Evolutionary conservation across 116 monocot species (phyloP), one percentile per base, ranked within the genome.

Genomic region (Iris pallida): DNA sequence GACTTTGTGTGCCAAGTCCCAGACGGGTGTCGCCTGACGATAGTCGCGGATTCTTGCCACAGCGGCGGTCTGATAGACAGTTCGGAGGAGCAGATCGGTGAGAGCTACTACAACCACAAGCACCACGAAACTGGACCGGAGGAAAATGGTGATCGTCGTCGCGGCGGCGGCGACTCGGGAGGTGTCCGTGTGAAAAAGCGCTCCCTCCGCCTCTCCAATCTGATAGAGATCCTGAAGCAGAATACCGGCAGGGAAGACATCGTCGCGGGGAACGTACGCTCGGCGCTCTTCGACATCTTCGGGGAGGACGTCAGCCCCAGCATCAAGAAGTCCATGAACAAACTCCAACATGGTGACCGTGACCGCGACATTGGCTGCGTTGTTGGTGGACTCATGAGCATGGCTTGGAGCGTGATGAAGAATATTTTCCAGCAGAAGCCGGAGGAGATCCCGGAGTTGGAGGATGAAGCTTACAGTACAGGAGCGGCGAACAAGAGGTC

Each of bases 191-290:
- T 45, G 9, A 86, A 73, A 66, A 88, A 68, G 70, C 81, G 82
- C 5, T 84, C 86, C 30, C 82, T 93, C 43, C 89, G 86, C 4
- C 74, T 89, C 41, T 78, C 93, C 9, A 84, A 80, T 0, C 53
- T 93, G 45, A 86, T 93, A 30, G 89, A 93, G 47, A 76, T 89
- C 7, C 55, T 93, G 41, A 76, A 93, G 76, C 75, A 90, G 69
- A 90, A 87, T 77, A 90, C 90, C 0, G 94, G 94, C 8, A 74
- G 65, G 40, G 63, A 74, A 1, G 74, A 75, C 45, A 69, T 74
- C 17, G 64, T 74, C 30, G 64, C 53, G 7, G 74, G 74, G 5
- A 58, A 42, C 18, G 64, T 74, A 42, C 42, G 80, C 12, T 54
- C 68, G 11, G 55, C 68, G 8, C 64, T 82, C 4, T 77, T 77